phyloP scores from a whole-genome alignment of 176 grass and related monocot species.

The Oryza brachyantha region DNA sequence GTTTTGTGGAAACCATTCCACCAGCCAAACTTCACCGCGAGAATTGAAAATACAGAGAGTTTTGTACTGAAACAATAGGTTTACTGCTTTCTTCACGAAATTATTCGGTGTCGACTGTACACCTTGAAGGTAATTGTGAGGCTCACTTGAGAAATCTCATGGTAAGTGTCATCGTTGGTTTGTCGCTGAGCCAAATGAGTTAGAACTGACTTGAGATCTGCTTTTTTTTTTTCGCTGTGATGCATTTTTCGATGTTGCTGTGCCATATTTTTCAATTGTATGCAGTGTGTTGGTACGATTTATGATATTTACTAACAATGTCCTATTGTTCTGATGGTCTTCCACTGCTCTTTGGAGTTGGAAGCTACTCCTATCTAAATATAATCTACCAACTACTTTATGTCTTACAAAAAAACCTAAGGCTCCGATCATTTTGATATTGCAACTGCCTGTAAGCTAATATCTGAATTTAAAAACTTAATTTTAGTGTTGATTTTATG shows the following conservation, averaged over 20 bases:
- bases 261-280: neutral
- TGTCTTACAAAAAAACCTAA: too few species aligned
- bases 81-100: neutral
- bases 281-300: neutral
- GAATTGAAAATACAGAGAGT: conserved; percentile 38
- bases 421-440: too few species aligned
- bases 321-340: neutral
- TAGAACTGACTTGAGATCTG: neutral
- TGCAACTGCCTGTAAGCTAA: too few species aligned
- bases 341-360: neutral
- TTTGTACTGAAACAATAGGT: conserved; percentile 24
- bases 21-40: conserved; percentile 24
- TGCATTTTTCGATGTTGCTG: too few species aligned
- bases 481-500: too few species aligned
- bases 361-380: too few species aligned
- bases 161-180: neutral
- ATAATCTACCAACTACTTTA: too few species aligned
- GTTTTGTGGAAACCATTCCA: conserved; percentile 39
- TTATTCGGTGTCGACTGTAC: conserved; percentile 1
- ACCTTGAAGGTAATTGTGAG: neutral
- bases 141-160: neutral
- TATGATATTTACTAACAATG: too few species aligned
- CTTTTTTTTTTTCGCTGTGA: too few species aligned
- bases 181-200: neutral
- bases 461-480: too few species aligned